These are phyloP conservation scores for Geotrichum citri-aurantii DNA, from an alignment of 1,139 yeast genomes.

Conservation along the genomic window DNA sequence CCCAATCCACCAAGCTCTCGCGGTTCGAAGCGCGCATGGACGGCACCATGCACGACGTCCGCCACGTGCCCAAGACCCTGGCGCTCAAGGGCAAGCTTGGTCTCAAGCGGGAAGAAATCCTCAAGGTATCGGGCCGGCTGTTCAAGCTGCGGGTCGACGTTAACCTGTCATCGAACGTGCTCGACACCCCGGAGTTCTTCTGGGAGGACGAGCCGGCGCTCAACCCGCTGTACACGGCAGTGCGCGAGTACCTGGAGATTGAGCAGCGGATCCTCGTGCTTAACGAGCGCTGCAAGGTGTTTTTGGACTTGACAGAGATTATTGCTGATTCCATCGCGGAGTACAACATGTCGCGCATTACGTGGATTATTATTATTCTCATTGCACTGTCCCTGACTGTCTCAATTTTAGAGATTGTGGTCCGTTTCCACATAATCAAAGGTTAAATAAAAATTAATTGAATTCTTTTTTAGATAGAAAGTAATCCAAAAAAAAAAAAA, in stretches of 20 bases:
- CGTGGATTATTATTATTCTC: constrained; percentile 83
- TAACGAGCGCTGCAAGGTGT: constrained; percentile 90
- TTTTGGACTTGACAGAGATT: constrained; percentile 86
- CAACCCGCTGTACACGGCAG: constrained; percentile 84
- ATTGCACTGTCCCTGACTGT: constrained; percentile 75
- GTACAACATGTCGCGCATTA: constrained; percentile 80
- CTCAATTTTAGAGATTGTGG: constrained; percentile 52
- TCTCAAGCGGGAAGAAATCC: constrained; percentile 65
- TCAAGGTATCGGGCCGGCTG: constrained; percentile 82
- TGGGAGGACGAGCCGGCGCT: constrained; percentile 96
- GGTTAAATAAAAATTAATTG: constrained; percentile 23
- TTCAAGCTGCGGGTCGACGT: constrained; percentile 91
- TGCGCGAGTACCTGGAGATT: constrained; percentile 86
- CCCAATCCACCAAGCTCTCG: constrained; percentile 89
- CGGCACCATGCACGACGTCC: constrained; percentile 72
- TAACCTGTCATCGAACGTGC: constrained; percentile 78
- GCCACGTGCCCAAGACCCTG: constrained; percentile 78
- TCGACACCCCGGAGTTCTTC: constrained; percentile 93
- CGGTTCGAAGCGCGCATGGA: constrained; percentile 91
- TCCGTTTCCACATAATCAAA: constrained; percentile 49
- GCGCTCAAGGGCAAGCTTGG: constrained; percentile 89
- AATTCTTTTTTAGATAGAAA: no score
- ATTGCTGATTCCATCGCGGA: constrained; percentile 93
- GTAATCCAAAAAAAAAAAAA: no score
- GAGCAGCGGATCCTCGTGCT: constrained; percentile 91